Base-by-base conservation (phyloP, 352 stramenopile species). In the Hyaloperonospora arabidopsidis region DNA sequence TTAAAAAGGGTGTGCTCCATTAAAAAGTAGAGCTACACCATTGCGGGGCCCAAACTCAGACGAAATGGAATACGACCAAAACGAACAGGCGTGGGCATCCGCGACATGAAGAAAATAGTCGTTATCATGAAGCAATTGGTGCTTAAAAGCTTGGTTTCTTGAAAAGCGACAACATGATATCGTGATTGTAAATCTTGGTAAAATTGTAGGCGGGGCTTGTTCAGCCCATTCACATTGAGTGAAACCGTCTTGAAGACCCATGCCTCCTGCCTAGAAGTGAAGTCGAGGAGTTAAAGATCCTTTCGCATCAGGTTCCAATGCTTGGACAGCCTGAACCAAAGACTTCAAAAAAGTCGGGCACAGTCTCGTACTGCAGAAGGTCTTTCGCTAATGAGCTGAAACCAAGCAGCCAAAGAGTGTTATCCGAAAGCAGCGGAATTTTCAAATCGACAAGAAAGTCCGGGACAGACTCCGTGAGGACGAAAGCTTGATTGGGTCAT, bases 61-160 rank as follows among this genome's bases (percentile, higher is more conserved):
- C 0, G 25, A 19, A 1, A 5, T 14, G 0, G 21, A 29, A 32
- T 60, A 36, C 4, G 45, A 60, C 53, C 36, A 54, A 14, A 58
- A 52, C 6, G 11, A 13, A 1, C 11, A 11, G 36, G 44, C 29
- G 13, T 45, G 40, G 2, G 44, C n/a, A 44, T 52, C 44, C 8
- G 23, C 14, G 18, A 19, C 10, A 5, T 50, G 36, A 41, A 44
- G 36, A 25, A 38, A 46, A 28, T 40, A 6, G 2, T 11, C 22
- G 10, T 41, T 40, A 7, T n/a, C 12, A 3, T 35, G 25, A 14
- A 58, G 3, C 3, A 19, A 18, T 12, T 45, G 29, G 12, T 6
- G 1, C 13, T 38, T 7, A 19, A 36, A 23, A 52, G 47, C n/a
- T 58, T 46, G 4, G 51, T 58, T 39, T 58, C 43, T 47, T 58